Evolutionary conservation across 176 grass and related monocot genomes (phyloP), one percentile per base, ranked within the genome.

Genomic region (Carex parvula): DNA sequence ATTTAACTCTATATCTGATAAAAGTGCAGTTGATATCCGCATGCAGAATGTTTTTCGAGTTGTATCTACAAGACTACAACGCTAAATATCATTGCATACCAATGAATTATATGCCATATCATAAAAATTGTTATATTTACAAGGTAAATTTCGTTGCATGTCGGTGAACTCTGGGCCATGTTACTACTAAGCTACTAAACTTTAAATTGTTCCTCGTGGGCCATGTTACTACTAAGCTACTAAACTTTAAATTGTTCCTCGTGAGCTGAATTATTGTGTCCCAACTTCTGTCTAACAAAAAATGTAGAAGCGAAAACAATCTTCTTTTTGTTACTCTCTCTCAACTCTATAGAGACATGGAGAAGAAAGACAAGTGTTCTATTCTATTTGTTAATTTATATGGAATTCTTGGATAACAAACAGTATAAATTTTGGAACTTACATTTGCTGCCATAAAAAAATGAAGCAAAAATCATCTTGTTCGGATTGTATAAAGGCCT

Each of bases 1-100:
- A 83, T 83, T 62, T 29, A 26, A 66, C 20, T 55, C 14, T 83
- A 66, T 69, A 66, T 81, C 77, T 64, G 79, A 64, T 63, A 48
- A 64, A 80, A 24, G 79, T 64, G 39, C 20, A 42, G 1, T 64
- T 63, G 20, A 64, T 64, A 8, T 64, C 35, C 48, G 13, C 29
- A 29, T 29, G 29, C 32, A 15, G 14, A 61, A 37, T 41, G 14
- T 2, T 39, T 35, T 39, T 79, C 2, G 24, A 35, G 54, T 61
- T 61, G 11, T 39, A 61, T 80, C 55, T 71, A 5, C 68, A 71
- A 41, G 7, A 7, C 14, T 70, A 29, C 4, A 4, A 42, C 17
- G 17, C 15, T 70, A 41, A 35, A 2, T 70, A 21, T 44, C 68
- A 41, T 70, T 44, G 18, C 8, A 15, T 5, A 4, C 29, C 3